Percentiles rank a stretch among this genome's conserved stretches.
phyloP scores from a whole-genome alignment of 345 rosid genomes.

The Brassica nigra region DNA sequence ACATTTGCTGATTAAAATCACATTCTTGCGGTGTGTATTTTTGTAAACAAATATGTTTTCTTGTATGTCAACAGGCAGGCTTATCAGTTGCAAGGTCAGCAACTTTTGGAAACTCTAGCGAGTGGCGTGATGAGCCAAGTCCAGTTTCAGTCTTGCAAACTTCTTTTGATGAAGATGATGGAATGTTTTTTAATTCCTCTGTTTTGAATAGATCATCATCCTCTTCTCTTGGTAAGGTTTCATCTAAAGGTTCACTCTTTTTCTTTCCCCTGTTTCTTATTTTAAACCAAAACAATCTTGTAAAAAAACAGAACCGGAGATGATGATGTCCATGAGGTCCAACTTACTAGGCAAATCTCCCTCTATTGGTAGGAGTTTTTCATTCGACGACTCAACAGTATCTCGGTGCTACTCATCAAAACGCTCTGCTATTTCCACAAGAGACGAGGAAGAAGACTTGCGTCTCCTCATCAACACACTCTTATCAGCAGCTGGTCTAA shows the following conservation, averaged over 20 bases:
- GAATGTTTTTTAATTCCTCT: slow-evolving; percentile 43
- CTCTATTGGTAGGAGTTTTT: slow-evolving; percentile 27
- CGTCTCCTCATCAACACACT: slow-evolving; percentile 57
- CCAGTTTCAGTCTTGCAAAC: slow-evolving; percentile 62
- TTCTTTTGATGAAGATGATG: slow-evolving; percentile 59
- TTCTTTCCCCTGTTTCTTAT: background rate
- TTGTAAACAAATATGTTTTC: background rate
- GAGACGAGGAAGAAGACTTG: slow-evolving; percentile 66
- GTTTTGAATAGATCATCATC: slow-evolving; percentile 33
- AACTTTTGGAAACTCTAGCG: slow-evolving; percentile 34
- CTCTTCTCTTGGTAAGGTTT: slow-evolving; percentile 43
- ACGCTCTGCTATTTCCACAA: slow-evolving; percentile 42
- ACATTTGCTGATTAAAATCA: slow-evolving; percentile 5
- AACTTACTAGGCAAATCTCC: slow-evolving; percentile 54
- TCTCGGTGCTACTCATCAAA: slow-evolving; percentile 45
- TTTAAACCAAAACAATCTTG: slow-evolving; percentile 8
- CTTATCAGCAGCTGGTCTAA: slow-evolving; percentile 59
- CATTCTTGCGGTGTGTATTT: background rate
- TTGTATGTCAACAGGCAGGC: slow-evolving; percentile 39
- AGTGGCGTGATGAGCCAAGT: slow-evolving; percentile 67
- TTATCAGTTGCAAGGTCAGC: slow-evolving; percentile 25
- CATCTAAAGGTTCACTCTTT: background rate
- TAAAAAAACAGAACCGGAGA: slow-evolving; percentile 41
- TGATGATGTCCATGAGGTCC: slow-evolving; percentile 26
- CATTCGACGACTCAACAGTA: slow-evolving; percentile 34